A percentile compares a stretch with the other conserved stretches of the same genome.
Conservation (phyloP, 179 eudicot genomes). For the Beta corolliflora region DNA sequence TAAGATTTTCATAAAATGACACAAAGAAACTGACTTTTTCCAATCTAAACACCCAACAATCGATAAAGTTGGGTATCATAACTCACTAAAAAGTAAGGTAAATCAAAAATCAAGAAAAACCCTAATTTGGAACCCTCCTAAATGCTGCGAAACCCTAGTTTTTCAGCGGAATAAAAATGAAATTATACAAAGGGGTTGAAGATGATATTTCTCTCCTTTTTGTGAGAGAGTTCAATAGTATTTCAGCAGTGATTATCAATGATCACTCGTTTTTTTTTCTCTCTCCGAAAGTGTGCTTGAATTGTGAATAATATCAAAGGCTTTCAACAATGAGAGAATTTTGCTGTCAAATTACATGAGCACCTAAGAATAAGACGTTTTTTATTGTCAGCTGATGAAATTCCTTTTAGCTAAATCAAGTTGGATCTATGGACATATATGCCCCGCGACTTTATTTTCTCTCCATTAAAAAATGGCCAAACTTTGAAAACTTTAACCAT, state of each 20-base stretch:
- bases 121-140: constrained; percentile 15
- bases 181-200: neutral
- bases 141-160: constrained; percentile 23
- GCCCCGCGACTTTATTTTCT: neutral
- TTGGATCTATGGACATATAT: neutral
- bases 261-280: constrained; percentile 8
- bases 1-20: neutral
- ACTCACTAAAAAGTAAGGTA: neutral
- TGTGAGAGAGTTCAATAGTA: neutral
- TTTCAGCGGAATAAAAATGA: neutral
- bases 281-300: constrained; percentile 14
- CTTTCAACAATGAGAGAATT: constrained; percentile 19
- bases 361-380: neutral
- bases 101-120: constrained; percentile 10
- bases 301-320: constrained; percentile 8
- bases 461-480: no score
- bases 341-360: constrained; percentile 12
- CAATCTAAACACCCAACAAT: constrained; percentile 7
- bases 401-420: neutral
- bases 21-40: neutral
- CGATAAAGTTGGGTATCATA: neutral
- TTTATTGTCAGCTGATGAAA: neutral
- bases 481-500: no score
- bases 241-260: neutral
- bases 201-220: neutral